phyloP scores from a whole-genome alignment of 805 yeast species.

The Candida michaelii region DNA sequence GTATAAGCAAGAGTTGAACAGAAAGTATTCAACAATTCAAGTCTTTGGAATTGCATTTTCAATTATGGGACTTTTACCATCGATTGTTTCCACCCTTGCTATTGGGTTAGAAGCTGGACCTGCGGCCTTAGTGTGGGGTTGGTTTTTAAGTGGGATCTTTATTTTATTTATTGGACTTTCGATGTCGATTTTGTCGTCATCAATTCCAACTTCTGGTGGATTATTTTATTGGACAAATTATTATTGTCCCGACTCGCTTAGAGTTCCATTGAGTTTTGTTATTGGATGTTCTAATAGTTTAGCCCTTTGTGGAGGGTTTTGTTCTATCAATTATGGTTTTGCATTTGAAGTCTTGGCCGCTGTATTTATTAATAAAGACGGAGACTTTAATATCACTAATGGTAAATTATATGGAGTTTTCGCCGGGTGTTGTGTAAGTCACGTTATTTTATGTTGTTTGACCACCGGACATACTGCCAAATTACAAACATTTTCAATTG shows the following conservation, averaged over 20 bases:
- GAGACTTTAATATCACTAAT: conserved; percentile 52
- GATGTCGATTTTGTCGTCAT: conserved; percentile 65
- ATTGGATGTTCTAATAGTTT: conserved; percentile 69
- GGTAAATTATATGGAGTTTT: conserved; percentile 64
- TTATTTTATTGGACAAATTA: conserved; percentile 51
- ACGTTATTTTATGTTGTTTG: conserved; percentile 51
- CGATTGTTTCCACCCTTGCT: conserved; percentile 55
- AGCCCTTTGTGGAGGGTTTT: conserved; percentile 64
- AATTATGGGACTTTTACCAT: conserved; percentile 70
- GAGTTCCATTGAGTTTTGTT: conserved; percentile 56
- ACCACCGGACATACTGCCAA: conserved; percentile 58
- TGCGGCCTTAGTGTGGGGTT: conserved; percentile 69
- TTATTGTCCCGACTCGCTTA: conserved; percentile 56
- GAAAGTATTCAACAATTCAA: conserved; percentile 61
- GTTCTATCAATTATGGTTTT: conserved; percentile 70
- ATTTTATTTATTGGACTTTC: conserved; percentile 59
- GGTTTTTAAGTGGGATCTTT: conserved; percentile 59
- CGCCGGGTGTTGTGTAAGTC: conserved; percentile 57
- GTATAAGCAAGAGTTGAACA: conserved; percentile 64
- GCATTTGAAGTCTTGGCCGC: conserved; percentile 59
- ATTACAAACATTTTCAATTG: conserved; percentile 59
- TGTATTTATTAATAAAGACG: conserved; percentile 54
- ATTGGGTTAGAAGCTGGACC: conserved; percentile 64
- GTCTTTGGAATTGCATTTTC: conserved; percentile 72
- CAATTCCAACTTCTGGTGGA: conserved; percentile 78